Percentiles rank a stretch among this genome's conserved stretches.
phyloP scores from a whole-genome alignment of 371 early-diverging fungal genomes.

The Batrachochytrium dendrobatidis region DNA sequence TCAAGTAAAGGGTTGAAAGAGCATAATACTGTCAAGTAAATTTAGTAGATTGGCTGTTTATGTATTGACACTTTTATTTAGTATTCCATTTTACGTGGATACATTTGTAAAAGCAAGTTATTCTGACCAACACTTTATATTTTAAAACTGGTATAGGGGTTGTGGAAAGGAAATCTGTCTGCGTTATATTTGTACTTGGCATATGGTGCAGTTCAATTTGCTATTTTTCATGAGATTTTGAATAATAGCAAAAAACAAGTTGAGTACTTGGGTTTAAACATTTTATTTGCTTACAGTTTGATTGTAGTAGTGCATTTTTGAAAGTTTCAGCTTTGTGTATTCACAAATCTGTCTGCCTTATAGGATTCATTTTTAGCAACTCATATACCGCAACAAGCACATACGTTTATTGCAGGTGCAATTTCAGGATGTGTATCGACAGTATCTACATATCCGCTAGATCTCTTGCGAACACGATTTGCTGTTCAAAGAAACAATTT shows the following conservation, averaged over 20 bases:
- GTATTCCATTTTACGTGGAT: too few species aligned
- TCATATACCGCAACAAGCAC: slow-evolving; percentile 8
- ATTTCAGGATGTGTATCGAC: slow-evolving; percentile 75
- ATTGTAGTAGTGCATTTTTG: background rate
- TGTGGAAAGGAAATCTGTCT: slow-evolving; percentile 91
- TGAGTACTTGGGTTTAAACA: too few species aligned
- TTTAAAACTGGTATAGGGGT: slow-evolving; percentile 42
- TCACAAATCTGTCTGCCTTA: background rate
- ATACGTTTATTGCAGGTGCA: slow-evolving; percentile 36
- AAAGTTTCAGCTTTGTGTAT: background rate
- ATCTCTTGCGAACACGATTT: slow-evolving; percentile 87
- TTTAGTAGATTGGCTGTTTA: too few species aligned
- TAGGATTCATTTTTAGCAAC: background rate
- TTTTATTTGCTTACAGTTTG: slow-evolving; percentile 3
- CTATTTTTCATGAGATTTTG: slow-evolving; percentile 54
- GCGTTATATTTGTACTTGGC: slow-evolving; percentile 85
- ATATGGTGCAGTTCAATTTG: slow-evolving; percentile 85
- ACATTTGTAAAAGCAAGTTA: too few species aligned
- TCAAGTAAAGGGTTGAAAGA: too few species aligned
- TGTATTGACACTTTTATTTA: too few species aligned
- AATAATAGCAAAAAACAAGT: background rate
- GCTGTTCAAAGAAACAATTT: slow-evolving; percentile 51
- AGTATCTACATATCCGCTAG: slow-evolving; percentile 81
- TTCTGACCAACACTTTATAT: background rate
- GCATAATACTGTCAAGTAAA: too few species aligned